A percentile compares a stretch with the other conserved stretches of the same genome.
Conservation (phyloP, 257 asterid genomes). For the Ocimum tenuiflorum region DNA sequence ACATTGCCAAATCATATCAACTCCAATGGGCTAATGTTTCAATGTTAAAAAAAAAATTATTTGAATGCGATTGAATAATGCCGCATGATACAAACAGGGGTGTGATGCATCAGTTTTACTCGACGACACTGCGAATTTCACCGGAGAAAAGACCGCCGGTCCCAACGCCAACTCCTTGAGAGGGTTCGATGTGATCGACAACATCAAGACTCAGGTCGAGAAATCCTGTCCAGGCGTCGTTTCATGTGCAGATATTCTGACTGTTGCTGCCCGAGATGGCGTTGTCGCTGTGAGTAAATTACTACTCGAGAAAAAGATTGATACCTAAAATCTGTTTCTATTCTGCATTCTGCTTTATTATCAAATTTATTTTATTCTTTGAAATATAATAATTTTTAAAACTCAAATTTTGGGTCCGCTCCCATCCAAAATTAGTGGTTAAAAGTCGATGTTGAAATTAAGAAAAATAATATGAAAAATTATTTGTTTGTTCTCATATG, state of each 20-base stretch:
- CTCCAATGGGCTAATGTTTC: too few species aligned
- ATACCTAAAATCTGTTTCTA: too few species aligned
- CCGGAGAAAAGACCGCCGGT: constrained; percentile 60
- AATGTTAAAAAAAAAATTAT: neutral
- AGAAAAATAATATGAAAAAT: too few species aligned
- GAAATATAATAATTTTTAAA: neutral
- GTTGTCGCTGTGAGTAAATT: constrained; percentile 42
- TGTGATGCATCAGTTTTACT: constrained; percentile 72
- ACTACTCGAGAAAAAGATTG: neutral
- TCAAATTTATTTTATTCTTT: neutral
- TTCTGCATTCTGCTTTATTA: too few species aligned
- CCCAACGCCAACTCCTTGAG: constrained; percentile 64
- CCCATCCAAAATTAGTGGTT: too few species aligned
- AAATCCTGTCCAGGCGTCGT: constrained; percentile 38
- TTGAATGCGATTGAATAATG: neutral
- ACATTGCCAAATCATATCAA: neutral
- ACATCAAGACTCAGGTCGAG: constrained; percentile 56
- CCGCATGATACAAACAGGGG: constrained; percentile 32
- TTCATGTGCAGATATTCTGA: constrained; percentile 70
- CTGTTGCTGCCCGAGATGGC: constrained; percentile 66
- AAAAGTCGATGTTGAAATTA: too few species aligned
- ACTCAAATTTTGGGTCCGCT: too few species aligned
- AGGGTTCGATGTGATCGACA: constrained; percentile 65
- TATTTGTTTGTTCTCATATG: too few species aligned
- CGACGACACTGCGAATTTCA: constrained; percentile 52